Evolutionary conservation across 73 alveolate species (phyloP).

Genomic region (Tetrahymena elliotti): DNA sequence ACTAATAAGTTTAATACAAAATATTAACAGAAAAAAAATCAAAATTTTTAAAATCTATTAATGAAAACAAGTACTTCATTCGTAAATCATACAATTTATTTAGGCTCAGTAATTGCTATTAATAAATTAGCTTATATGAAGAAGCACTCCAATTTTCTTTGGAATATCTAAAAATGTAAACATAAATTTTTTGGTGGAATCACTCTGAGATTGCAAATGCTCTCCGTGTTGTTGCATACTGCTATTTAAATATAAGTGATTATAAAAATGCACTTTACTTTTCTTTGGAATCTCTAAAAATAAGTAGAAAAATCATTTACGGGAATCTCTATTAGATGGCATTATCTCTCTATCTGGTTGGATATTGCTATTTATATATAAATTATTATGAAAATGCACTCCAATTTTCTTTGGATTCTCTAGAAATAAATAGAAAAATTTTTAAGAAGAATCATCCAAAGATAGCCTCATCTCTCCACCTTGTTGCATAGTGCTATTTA

Average conservation of each 20-base stretch:
- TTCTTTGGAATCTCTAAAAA: background rate
- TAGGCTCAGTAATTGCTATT: too few relatives aligned
- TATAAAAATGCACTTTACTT: background rate
- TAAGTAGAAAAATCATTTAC: background rate
- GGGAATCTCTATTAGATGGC: background rate
- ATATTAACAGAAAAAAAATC: too few relatives aligned
- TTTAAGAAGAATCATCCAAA: background rate
- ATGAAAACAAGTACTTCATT: too few relatives aligned
- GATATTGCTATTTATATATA: background rate
- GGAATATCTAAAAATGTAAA: too few relatives aligned
- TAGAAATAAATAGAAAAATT: background rate
- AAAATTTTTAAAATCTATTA: too few relatives aligned
- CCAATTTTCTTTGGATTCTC: background rate
- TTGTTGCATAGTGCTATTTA: background rate
- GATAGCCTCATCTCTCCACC: background rate
- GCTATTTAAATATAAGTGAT: background rate
- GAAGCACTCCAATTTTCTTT: too few relatives aligned
- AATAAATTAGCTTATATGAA: too few relatives aligned
- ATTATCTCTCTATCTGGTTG: background rate
- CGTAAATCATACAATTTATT: too few relatives aligned
- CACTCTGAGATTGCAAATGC: background rate
- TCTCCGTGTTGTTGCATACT: background rate
- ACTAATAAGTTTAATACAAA: too few relatives aligned
- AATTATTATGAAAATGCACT: background rate
- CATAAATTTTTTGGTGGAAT: too few relatives aligned